Percentiles rank a stretch among this genome's conserved stretches.
Evolutionary conservation across 2,329 filamentous ascomycete genomes (phyloP).

Genomic region (Bimuria novae-zelandiae): DNA sequence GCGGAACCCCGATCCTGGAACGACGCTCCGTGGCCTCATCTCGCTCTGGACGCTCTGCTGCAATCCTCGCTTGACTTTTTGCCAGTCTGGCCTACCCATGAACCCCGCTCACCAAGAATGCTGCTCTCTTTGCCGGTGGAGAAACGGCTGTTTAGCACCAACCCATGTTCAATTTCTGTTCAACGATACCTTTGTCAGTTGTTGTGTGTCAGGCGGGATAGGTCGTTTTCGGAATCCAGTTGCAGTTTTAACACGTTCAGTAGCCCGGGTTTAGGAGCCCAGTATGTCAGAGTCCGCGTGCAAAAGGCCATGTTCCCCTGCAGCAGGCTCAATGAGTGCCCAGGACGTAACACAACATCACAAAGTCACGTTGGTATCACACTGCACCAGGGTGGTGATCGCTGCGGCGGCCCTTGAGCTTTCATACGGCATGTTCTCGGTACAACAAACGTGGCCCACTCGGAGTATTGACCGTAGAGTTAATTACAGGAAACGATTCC

Average conservation of each 20-base stretch:
- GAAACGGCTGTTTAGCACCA: slow-evolving; percentile 9
- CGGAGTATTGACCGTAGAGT: slow-evolving; percentile 15
- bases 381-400: slow-evolving; percentile 16
- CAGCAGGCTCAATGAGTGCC: slow-evolving; percentile 10
- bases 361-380: slow-evolving; percentile 24
- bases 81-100: slow-evolving; percentile 27
- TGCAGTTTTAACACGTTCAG: slow-evolving; percentile 15
- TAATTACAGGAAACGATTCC: slow-evolving; percentile 4
- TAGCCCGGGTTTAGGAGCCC: slow-evolving; percentile 12
- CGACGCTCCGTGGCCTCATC: too few species aligned
- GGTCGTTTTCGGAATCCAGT: slow-evolving; percentile 15
- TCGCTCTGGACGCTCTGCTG: background rate
- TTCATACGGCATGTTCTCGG: slow-evolving; percentile 12
- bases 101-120: slow-evolving; percentile 9
- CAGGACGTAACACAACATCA: slow-evolving; percentile 25
- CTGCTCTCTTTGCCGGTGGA: slow-evolving; percentile 13
- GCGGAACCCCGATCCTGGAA: slow-evolving; percentile 17
- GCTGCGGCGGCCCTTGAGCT: slow-evolving; percentile 3
- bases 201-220: slow-evolving; percentile 18
- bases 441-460: slow-evolving; percentile 17
- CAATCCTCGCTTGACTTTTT: slow-evolving; percentile 19
- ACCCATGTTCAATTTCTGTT: too few species aligned
- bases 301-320: slow-evolving; percentile 1
- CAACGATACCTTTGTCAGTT: slow-evolving; percentile 15
- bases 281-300: slow-evolving; percentile 9